Evolutionary conservation across 192 early-diverging fungal species (phyloP).

Genomic region (Coemansia aciculifera): DNA sequence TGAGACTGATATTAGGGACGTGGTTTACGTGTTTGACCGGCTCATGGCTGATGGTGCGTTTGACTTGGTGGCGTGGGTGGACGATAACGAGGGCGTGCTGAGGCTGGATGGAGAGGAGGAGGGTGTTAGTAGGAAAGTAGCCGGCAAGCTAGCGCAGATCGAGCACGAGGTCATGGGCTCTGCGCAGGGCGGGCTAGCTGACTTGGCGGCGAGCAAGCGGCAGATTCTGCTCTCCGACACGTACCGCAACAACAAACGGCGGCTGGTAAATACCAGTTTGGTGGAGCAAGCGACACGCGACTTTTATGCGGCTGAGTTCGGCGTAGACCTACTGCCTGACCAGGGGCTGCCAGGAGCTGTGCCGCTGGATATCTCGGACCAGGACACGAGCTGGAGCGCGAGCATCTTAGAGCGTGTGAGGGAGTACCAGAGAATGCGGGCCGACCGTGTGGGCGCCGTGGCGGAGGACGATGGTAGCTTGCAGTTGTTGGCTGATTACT

Average conservation of each 20-base stretch:
- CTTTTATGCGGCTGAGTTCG: conserved; percentile 47
- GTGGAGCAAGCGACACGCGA: conserved; percentile 43
- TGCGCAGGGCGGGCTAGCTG: conserved; percentile 42
- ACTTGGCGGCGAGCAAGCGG: conserved; percentile 42
- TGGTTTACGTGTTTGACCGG: conserved; percentile 51
- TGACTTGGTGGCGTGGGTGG: conserved; percentile 55
- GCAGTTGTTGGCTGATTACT: conserved; percentile 29
- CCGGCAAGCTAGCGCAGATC: conserved; percentile 34
- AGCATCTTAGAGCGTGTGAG: conserved; percentile 36
- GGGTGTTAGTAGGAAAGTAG: conserved; percentile 28
- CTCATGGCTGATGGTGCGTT: conserved; percentile 51
- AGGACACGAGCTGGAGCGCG: conserved; percentile 44
- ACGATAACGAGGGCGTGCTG: conserved; percentile 49
- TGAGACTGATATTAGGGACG: conserved; percentile 46
- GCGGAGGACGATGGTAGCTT: conserved; percentile 54
- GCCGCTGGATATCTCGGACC: conserved; percentile 50
- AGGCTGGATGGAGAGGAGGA: conserved; percentile 49
- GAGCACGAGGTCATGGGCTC: conserved; percentile 56
- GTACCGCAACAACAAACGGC: conserved; percentile 44
- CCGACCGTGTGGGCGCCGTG: conserved; percentile 42
- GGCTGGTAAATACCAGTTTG: conserved; percentile 36
- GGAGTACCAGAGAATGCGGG: conserved; percentile 45
- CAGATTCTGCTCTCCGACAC: conserved; percentile 37
- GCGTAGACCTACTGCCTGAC: conserved; percentile 12
- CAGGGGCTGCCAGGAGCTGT: conserved; percentile 42